Evolutionary conservation across 257 asterid species (phyloP).

Genomic region (Cruciata laevipes): DNA sequence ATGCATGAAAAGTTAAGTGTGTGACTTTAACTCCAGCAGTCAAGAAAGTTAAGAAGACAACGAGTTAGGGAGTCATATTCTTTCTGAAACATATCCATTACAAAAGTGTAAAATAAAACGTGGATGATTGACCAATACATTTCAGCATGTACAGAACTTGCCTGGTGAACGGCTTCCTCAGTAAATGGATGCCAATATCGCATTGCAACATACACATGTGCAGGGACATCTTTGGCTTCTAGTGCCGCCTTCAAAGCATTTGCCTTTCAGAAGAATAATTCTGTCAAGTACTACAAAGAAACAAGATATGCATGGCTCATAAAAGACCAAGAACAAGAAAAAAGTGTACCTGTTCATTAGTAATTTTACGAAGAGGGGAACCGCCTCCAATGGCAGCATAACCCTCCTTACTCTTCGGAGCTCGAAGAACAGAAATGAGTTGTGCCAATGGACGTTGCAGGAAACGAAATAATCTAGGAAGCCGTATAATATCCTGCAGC

Average conservation of each 20-base stretch:
- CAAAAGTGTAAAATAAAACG: background rate
- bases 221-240: slow-evolving; percentile 51
- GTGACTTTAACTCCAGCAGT: too few relatives aligned
- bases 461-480: slow-evolving; percentile 79
- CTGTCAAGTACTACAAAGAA: slow-evolving; percentile 3
- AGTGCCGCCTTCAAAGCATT: slow-evolving; percentile 61
- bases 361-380: slow-evolving; percentile 86
- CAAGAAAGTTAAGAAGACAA: too few relatives aligned
- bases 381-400: slow-evolving; percentile 99
- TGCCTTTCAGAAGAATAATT: slow-evolving; percentile 45
- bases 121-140: background rate
- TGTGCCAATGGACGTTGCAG: slow-evolving; percentile 93
- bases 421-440: slow-evolving; percentile 67
- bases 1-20: too few relatives aligned
- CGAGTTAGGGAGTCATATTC: too few relatives aligned
- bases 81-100: too few relatives aligned
- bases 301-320: slow-evolving; percentile 1
- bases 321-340: background rate
- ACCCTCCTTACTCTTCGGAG: slow-evolving; percentile 96
- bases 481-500: slow-evolving; percentile 86
- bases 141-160: slow-evolving; percentile 6
- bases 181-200: slow-evolving; percentile 98
- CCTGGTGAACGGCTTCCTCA: slow-evolving; percentile 94
- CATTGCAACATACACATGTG: slow-evolving; percentile 91
- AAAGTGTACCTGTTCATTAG: slow-evolving; percentile 74